phyloP scores from a whole-genome alignment of 2,329 filamentous ascomycete genomes.

The Herpotrichia juniperi region DNA sequence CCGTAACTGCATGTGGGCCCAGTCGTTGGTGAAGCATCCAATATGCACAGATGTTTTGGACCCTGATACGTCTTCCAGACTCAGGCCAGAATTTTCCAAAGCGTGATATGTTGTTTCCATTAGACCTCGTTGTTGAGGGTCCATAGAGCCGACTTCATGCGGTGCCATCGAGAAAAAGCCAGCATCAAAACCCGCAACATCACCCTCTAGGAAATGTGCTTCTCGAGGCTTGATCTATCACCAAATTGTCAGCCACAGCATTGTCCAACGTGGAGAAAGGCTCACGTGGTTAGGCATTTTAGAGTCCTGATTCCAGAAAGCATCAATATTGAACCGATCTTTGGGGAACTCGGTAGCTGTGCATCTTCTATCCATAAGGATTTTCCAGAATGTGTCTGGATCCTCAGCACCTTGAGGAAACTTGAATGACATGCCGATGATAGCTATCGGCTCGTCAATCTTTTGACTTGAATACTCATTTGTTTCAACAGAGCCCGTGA shows the following conservation, averaged over 20 bases:
- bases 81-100: slow-evolving; percentile 21
- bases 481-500: too few relatives aligned
- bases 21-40: slow-evolving; percentile 8
- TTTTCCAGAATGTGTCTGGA: slow-evolving; percentile 25
- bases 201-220: slow-evolving; percentile 13
- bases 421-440: slow-evolving; percentile 43
- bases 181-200: slow-evolving; percentile 16
- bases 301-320: slow-evolving; percentile 16
- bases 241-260: background rate
- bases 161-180: slow-evolving; percentile 17
- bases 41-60: slow-evolving; percentile 3
- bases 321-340: slow-evolving; percentile 24
- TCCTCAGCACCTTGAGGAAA: slow-evolving; percentile 25
- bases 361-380: slow-evolving; percentile 19
- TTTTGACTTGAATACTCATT: too few relatives aligned
- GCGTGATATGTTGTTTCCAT: slow-evolving; percentile 25
- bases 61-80: slow-evolving; percentile 2
- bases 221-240: background rate
- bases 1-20: background rate
- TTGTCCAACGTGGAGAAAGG: background rate
- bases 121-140: slow-evolving; percentile 23
- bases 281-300: too few relatives aligned
- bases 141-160: slow-evolving; percentile 15
- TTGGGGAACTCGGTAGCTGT: slow-evolving; percentile 22
- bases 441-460: slow-evolving; percentile 39